Conservation (phyloP, 208 protist species). For the Leishmania tarentolae region DNA sequence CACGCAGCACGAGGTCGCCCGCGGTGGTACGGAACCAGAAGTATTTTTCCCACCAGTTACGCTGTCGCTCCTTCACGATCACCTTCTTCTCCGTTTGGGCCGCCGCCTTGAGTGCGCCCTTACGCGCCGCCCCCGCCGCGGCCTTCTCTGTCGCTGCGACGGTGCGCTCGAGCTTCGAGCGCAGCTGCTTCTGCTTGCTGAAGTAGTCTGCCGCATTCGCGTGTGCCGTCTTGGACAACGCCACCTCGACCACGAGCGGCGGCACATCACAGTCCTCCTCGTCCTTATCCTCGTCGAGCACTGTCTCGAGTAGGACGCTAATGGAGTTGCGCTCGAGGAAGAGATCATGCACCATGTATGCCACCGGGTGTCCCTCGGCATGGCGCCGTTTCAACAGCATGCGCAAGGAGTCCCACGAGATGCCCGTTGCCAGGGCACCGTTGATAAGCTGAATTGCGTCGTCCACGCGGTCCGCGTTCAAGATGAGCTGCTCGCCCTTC, state of each 20-base stretch:
- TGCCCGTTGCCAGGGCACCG: slow-evolving; percentile 70
- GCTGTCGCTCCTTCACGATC: slow-evolving; percentile 88
- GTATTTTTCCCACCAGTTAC: slow-evolving; percentile 99
- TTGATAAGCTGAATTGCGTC: slow-evolving; percentile 89
- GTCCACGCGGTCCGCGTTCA: slow-evolving; percentile 90
- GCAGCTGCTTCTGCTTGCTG: slow-evolving; percentile 75
- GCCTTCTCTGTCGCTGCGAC: slow-evolving; percentile 76
- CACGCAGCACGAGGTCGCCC: slow-evolving; percentile 95
- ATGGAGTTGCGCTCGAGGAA: slow-evolving; percentile 90
- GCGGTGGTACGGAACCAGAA: slow-evolving; percentile 97
- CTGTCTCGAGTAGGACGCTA: slow-evolving; percentile 73
- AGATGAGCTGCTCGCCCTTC: slow-evolving; percentile 85
- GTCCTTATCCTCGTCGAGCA: slow-evolving; percentile 62
- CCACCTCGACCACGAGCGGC: slow-evolving; percentile 88
- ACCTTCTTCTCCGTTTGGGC: slow-evolving; percentile 69
- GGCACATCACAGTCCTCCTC: slow-evolving; percentile 62
- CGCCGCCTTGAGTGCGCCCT: slow-evolving; percentile 60
- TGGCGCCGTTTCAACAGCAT: slow-evolving; percentile 83
- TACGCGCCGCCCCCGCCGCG: slow-evolving; percentile 81
- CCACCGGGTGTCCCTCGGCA: slow-evolving; percentile 90
- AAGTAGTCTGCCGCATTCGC: slow-evolving; percentile 96
- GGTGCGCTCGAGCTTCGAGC: slow-evolving; percentile 89
- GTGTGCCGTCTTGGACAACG: slow-evolving; percentile 92
- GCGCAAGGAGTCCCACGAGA: slow-evolving; percentile 88
- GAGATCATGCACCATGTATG: slow-evolving; percentile 92